These are phyloP conservation scores for Myxozyma monticola DNA, from an alignment of 805 yeast species.

Conservation along the genomic window DNA sequence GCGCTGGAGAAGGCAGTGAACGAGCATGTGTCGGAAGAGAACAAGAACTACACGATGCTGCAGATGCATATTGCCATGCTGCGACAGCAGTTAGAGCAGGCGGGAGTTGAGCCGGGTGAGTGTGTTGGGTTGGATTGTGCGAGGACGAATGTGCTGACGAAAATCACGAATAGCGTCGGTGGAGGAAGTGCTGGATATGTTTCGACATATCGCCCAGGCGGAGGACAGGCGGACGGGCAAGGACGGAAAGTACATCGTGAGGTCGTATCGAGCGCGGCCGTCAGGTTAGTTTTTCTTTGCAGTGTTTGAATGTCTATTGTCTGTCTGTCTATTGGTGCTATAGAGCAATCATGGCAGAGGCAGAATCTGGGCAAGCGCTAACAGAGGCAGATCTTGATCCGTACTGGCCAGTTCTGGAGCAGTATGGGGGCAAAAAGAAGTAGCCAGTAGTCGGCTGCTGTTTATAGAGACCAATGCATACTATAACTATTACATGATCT, in stretches of 20 bases:
- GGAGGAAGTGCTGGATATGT: slow-evolving; percentile 6
- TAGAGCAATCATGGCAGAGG: too few relatives aligned
- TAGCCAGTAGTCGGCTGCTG: too few relatives aligned
- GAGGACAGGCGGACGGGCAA: neutral
- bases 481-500: too few relatives aligned
- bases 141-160: neutral
- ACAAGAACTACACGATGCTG: slow-evolving; percentile 1
- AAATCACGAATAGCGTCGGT: slow-evolving; percentile 4
- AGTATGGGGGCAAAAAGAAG: neutral
- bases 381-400: slow-evolving; percentile 1
- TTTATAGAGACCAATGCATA: too few relatives aligned
- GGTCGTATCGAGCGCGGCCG: neutral
- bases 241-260: neutral
- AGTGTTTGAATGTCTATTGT: neutral
- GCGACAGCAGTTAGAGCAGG: slow-evolving; percentile 58
- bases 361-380: neutral
- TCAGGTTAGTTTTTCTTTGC: neutral
- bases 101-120: slow-evolving; percentile 53
- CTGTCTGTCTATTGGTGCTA: too few relatives aligned
- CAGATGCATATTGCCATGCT: slow-evolving; percentile 62
- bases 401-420: neutral
- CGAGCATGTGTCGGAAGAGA: neutral
- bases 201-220: neutral
- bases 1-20: neutral
- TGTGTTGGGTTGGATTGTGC: neutral